A percentile compares a stretch with the other conserved stretches of the same genome.
These are phyloP conservation scores for Nicotiana rustica DNA, from an alignment of 305 asterid species.

Conservation along the genomic window DNA sequence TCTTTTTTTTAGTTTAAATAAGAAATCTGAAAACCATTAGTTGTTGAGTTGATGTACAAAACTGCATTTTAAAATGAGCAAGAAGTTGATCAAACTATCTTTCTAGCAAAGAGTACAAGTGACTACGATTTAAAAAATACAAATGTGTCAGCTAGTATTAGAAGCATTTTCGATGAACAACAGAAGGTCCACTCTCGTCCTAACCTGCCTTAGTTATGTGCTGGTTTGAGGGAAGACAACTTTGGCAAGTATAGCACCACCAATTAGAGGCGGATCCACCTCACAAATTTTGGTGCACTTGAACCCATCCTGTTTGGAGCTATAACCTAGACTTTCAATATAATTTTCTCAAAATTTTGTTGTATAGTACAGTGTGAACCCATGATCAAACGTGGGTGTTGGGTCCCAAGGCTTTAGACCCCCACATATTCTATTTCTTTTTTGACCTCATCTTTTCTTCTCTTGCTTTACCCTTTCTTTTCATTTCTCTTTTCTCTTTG, in stretches of 20 bases:
- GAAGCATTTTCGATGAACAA: conserved; percentile 90
- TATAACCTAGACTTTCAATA: too few relatives aligned
- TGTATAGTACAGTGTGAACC: too few relatives aligned
- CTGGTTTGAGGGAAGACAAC: conserved; percentile 97
- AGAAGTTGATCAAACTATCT: neutral
- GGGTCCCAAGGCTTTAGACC: too few relatives aligned
- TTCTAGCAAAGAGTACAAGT: neutral
- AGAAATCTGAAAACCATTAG: neutral
- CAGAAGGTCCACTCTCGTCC: conserved; percentile 93
- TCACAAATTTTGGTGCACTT: too few relatives aligned
- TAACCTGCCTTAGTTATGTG: conserved; percentile 94
- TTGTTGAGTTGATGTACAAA: neutral
- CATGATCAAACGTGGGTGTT: too few relatives aligned
- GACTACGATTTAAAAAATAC: neutral
- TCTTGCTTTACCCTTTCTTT: too few relatives aligned
- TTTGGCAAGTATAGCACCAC: conserved; percentile 97
- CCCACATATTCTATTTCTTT: too few relatives aligned
- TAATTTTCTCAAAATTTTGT: too few relatives aligned
- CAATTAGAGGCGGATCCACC: conserved; percentile 41
- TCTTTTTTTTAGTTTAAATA: neutral
- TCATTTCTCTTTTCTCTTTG: too few relatives aligned
- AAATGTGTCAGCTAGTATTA: conserved; percentile 17
- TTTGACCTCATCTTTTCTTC: too few relatives aligned
- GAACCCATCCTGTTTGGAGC: too few relatives aligned
- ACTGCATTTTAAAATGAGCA: neutral